Conservation (phyloP, 2,329 filamentous ascomycete genomes). For the Alternaria sp. region DNA sequence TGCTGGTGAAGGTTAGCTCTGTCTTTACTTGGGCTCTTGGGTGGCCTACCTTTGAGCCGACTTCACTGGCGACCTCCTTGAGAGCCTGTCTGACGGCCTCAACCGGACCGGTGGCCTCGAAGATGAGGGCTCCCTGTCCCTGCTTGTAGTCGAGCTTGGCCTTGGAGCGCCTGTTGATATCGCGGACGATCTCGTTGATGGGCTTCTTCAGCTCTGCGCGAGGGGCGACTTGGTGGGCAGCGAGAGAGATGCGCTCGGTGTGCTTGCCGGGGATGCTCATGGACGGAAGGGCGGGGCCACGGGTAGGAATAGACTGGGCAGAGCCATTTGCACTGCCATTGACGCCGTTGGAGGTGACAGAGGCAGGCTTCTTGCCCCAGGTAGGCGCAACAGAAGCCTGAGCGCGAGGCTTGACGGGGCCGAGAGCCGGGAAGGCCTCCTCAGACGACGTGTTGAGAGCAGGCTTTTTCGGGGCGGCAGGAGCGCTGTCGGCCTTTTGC, state of each 20-base stretch:
- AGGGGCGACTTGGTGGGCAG: conserved; percentile 78
- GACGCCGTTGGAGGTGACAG: conserved; percentile 56
- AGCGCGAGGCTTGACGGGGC: conserved; percentile 70
- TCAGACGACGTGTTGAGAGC: conserved; percentile 83
- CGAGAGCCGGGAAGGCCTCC: conserved; percentile 92
- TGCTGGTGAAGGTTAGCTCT: conserved; percentile 57
- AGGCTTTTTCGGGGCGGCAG: conserved; percentile 42
- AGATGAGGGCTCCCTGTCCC: conserved; percentile 77
- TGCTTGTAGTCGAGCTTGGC: conserved; percentile 81
- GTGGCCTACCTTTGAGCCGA: conserved; percentile 78
- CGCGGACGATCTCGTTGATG: conserved; percentile 82
- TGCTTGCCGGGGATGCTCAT: conserved; percentile 85
- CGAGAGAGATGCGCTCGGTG: conserved; percentile 77
- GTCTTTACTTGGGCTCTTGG: neutral
- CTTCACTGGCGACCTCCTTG: conserved; percentile 85
- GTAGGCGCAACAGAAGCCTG: conserved; percentile 71
- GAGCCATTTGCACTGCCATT: conserved; percentile 64
- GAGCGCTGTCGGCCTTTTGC: conserved; percentile 66
- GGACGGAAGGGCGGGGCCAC: conserved; percentile 59
- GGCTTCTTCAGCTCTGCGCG: conserved; percentile 83
- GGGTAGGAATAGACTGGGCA: conserved; percentile 49
- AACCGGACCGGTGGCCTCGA: conserved; percentile 84
- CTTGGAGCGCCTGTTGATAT: conserved; percentile 91
- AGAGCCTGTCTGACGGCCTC: conserved; percentile 87
- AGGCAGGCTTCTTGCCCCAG: conserved; percentile 76